Conservation (phyloP, 2,329 filamentous ascomycete genomes). For the Lasiodiplodia hormozganensis region DNA sequence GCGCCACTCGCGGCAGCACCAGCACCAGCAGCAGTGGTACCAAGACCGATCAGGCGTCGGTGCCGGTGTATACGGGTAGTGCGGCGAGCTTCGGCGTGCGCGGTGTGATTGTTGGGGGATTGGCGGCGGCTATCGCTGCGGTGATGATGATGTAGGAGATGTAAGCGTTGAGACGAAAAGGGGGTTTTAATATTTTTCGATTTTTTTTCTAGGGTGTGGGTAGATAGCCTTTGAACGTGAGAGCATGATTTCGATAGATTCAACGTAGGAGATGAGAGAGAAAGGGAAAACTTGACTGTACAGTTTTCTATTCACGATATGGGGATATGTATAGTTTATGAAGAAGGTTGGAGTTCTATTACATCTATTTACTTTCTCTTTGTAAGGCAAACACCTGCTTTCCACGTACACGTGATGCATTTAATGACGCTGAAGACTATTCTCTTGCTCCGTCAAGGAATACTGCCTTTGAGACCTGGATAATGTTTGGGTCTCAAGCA, state of each 20-base stretch:
- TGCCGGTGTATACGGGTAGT: slow-evolving; percentile 3
- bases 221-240: not conserved
- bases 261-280: not conserved
- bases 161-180: too few relatives aligned
- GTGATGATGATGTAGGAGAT: not conserved
- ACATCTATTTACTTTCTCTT: not conserved
- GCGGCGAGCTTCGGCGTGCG: not conserved
- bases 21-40: too few relatives aligned
- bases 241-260: not conserved
- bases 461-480: not conserved
- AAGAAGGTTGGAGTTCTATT: not conserved
- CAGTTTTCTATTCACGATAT: not conserved
- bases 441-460: not conserved
- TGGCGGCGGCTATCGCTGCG: not conserved
- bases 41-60: not conserved
- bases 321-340: not conserved
- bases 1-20: not conserved
- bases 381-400: not conserved
- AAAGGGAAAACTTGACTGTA: not conserved
- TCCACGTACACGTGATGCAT: not conserved
- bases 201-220: not conserved
- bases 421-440: not conserved
- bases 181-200: not conserved
- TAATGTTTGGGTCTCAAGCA: too few relatives aligned
- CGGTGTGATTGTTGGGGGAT: not conserved